These are phyloP conservation scores for Phytophthora fragariae DNA, from an alignment of 352 stramenopile genomes.

Conservation along the genomic window DNA sequence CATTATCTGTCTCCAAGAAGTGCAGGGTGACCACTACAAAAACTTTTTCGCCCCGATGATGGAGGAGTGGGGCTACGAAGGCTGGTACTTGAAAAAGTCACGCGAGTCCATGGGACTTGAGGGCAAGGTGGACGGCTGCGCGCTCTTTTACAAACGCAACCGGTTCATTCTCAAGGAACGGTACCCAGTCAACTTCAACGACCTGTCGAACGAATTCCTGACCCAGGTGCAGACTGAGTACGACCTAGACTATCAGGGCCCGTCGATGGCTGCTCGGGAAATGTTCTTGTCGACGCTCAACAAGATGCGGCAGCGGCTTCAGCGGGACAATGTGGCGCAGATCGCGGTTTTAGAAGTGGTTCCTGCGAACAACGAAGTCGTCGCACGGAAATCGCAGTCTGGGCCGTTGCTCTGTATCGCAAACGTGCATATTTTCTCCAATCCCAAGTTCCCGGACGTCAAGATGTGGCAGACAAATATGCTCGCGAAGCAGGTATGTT, in stretches of 20 bases:
- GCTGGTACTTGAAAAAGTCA: conserved; percentile 99
- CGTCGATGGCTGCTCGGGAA: conserved; percentile 70
- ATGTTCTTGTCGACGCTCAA: conserved; percentile 54
- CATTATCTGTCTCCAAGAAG: conserved; percentile 98
- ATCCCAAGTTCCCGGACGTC: conserved; percentile 98
- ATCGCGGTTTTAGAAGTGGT: conserved; percentile 97
- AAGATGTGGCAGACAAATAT: conserved; percentile 98
- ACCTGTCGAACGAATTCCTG: conserved; percentile 85
- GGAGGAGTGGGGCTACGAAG: conserved; percentile 96
- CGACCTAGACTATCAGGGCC: conserved; percentile 77
- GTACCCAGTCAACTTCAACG: conserved; percentile 98
- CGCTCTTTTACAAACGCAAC: conserved; percentile 97
- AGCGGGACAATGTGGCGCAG: conserved; percentile 98
- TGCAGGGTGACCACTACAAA: conserved; percentile 99
- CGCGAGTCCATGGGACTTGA: conserved; percentile 97
- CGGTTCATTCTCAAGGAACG: conserved; percentile 90
- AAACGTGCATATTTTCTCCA: conserved; percentile 99
- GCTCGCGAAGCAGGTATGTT: conserved; percentile 82
- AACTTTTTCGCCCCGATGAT: conserved; percentile 96
- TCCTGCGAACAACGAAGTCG: conserved; percentile 72
- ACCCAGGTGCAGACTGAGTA: conserved; percentile 75
- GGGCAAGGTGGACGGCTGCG: conserved; percentile 98
- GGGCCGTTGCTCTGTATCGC: conserved; percentile 93
- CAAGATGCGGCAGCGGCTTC: conserved; percentile 89
- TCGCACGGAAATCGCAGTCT: conserved; percentile 56